phyloP scores from a whole-genome alignment of 2,329 filamentous ascomycete genomes.

The Colletotrichum musicola region DNA sequence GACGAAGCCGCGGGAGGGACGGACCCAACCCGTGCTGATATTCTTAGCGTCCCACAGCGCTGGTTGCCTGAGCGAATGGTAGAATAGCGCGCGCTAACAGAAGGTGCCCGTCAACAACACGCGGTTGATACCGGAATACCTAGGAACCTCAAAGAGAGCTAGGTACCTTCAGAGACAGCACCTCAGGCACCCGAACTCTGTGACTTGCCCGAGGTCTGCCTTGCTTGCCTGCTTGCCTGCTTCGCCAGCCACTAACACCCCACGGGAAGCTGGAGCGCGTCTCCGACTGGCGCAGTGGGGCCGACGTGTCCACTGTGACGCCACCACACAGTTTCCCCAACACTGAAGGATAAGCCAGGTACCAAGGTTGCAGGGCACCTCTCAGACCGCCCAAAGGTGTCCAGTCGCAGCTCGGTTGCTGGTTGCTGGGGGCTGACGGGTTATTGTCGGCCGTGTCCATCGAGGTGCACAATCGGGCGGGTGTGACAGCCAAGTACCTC shows the following conservation, averaged over 20 bases:
- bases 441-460: constrained; percentile 34
- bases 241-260: constrained; percentile 18
- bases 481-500: background rate
- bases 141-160: no score
- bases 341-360: background rate
- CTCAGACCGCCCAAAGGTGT: background rate
- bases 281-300: constrained; percentile 35
- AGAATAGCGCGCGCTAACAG: constrained; percentile 13
- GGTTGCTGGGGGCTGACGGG: constrained; percentile 31
- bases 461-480: constrained; percentile 18
- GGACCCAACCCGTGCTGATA: background rate
- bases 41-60: constrained; percentile 14
- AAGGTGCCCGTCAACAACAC: no score
- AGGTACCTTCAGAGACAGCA: no score
- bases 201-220: no score
- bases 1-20: no score
- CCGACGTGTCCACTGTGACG: constrained; percentile 24
- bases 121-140: no score
- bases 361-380: background rate
- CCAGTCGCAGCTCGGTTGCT: background rate
- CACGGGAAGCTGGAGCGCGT: constrained; percentile 34
- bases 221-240: no score
- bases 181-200: constrained; percentile 11
- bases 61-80: constrained; percentile 22
- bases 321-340: constrained; percentile 14